Percentiles rank a stretch among this genome's conserved stretches.
Evolutionary conservation across 2,329 filamentous ascomycete species (phyloP).

Genomic region (Aspergillus luchuensis): DNA sequence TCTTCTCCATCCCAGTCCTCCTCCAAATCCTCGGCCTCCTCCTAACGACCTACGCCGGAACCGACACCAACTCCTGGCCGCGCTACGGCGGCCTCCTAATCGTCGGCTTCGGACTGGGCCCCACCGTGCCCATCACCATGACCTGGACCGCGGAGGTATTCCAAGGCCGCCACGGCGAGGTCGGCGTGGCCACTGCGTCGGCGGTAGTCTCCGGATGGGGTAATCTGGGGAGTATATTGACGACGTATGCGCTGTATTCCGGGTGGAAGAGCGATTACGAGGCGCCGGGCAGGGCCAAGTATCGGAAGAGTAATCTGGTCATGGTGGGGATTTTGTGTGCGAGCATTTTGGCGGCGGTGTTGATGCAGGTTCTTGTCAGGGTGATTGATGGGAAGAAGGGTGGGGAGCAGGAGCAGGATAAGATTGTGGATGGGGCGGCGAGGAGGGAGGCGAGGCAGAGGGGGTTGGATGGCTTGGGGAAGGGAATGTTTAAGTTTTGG

Average conservation of each 20-base stretch:
- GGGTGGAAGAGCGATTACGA: slow-evolving; percentile 78
- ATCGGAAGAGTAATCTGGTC: slow-evolving; percentile 78
- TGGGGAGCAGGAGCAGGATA: slow-evolving; percentile 5
- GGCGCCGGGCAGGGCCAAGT: slow-evolving; percentile 66
- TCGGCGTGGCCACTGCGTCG: slow-evolving; percentile 82
- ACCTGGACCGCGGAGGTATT: slow-evolving; percentile 91
- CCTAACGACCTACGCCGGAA: slow-evolving; percentile 71
- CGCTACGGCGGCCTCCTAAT: slow-evolving; percentile 87
- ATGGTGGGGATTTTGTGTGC: slow-evolving; percentile 83
- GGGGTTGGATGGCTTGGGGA: slow-evolving; percentile 38
- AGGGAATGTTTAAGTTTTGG: slow-evolving; percentile 8
- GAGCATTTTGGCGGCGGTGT: slow-evolving; percentile 68
- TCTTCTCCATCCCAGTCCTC: slow-evolving; percentile 75
- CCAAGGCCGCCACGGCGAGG: slow-evolving; percentile 83
- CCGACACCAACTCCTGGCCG: slow-evolving; percentile 68
- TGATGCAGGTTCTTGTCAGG: slow-evolving; percentile 67
- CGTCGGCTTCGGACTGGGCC: slow-evolving; percentile 86
- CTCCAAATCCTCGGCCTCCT: slow-evolving; percentile 83
- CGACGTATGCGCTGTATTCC: slow-evolving; percentile 85
- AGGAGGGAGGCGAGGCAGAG: slow-evolving; percentile 39
- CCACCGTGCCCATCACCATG: slow-evolving; percentile 92
- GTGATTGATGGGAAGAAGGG: slow-evolving; percentile 37
- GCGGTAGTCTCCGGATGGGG: slow-evolving; percentile 85
- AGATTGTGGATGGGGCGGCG: slow-evolving; percentile 37
- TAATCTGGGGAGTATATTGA: slow-evolving; percentile 82